A percentile compares a stretch with the other conserved stretches of the same genome.
Evolutionary conservation across 2,329 filamentous ascomycete genomes (phyloP).

Genomic region (Fusarium praegraminearum): DNA sequence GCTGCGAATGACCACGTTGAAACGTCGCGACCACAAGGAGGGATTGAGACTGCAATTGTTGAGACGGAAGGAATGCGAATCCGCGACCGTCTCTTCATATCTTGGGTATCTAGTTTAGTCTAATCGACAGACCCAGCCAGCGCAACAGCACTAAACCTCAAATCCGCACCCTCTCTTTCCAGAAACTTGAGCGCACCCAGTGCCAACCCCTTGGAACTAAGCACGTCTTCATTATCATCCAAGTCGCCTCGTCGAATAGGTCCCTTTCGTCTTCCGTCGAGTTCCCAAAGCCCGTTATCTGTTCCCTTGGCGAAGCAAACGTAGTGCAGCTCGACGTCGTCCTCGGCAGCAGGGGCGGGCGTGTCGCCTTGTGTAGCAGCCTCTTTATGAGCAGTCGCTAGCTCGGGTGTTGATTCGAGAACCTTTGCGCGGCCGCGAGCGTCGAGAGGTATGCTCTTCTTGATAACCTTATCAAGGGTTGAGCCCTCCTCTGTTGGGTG

Average conservation of each 20-base stretch:
- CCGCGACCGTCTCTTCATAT: neutral
- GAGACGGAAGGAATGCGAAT: neutral
- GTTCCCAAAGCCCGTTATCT: slow-evolving; percentile 73
- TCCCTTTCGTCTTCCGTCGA: slow-evolving; percentile 70
- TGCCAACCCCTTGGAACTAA: slow-evolving; percentile 80
- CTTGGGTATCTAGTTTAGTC: slow-evolving; percentile 31
- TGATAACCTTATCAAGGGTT: slow-evolving; percentile 73
- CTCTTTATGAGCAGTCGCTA: slow-evolving; percentile 82
- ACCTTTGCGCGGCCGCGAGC: slow-evolving; percentile 76
- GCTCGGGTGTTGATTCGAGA: slow-evolving; percentile 78
- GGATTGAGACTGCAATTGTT: neutral
- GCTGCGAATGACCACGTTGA: neutral
- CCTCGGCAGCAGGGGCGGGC: slow-evolving; percentile 79
- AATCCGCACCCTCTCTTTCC: slow-evolving; percentile 65
- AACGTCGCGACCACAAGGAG: neutral
- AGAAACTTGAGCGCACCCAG: slow-evolving; percentile 73
- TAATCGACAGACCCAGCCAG: slow-evolving; percentile 65
- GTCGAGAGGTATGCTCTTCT: slow-evolving; percentile 75
- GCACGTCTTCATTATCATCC: slow-evolving; percentile 72
- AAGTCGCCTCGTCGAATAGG: slow-evolving; percentile 69
- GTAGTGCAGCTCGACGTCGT: slow-evolving; percentile 92
- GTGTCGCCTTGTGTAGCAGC: slow-evolving; percentile 85
- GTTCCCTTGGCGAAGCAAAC: slow-evolving; percentile 88
- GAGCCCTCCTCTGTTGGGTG: slow-evolving; percentile 58
- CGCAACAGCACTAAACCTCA: slow-evolving; percentile 70